phyloP scores from a whole-genome alignment of 2,329 filamentous ascomycete species.

The Pyrenophora tritici-repentis region DNA sequence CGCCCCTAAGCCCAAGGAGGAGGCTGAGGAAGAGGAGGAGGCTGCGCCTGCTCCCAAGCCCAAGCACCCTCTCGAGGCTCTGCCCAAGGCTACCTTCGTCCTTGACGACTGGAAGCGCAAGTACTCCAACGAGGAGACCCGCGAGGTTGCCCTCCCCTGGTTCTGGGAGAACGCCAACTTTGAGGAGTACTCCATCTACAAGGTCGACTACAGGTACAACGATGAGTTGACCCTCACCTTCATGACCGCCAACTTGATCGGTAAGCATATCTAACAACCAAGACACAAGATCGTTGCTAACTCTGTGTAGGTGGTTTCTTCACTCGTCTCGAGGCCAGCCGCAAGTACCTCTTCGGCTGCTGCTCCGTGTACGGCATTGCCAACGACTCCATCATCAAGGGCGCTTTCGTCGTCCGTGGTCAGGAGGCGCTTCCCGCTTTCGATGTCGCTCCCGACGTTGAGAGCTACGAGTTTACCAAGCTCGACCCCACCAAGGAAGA shows the following conservation, averaged over 20 bases:
- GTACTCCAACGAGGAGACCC: slow-evolving; percentile 95
- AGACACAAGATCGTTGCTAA: slow-evolving; percentile 15
- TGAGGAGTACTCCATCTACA: slow-evolving; percentile 95
- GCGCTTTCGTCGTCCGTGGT: slow-evolving; percentile 93
- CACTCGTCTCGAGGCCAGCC: slow-evolving; percentile 91
- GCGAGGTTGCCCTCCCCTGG: slow-evolving; percentile 82
- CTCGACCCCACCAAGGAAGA: slow-evolving; percentile 85
- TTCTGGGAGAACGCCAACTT: slow-evolving; percentile 98
- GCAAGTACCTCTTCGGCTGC: slow-evolving; percentile 96
- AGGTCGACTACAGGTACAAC: slow-evolving; percentile 98
- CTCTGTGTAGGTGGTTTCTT: slow-evolving; percentile 77
- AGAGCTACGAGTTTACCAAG: slow-evolving; percentile 97
- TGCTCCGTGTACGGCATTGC: slow-evolving; percentile 85
- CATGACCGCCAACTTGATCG: slow-evolving; percentile 99
- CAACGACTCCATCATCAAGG: slow-evolving; percentile 89
- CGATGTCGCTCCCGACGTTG: slow-evolving; percentile 94
- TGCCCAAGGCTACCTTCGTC: slow-evolving; percentile 77
- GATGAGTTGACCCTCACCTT: slow-evolving; percentile 95
- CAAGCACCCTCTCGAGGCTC: slow-evolving; percentile 92
- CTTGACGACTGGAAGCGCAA: slow-evolving; percentile 98
- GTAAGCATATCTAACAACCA: slow-evolving; percentile 45
- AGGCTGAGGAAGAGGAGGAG: slow-evolving; percentile 66
- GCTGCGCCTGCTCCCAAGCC: slow-evolving; percentile 76
- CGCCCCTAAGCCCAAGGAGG: slow-evolving; percentile 58
- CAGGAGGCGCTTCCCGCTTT: slow-evolving; percentile 86